phyloP scores from a whole-genome alignment of 2,329 filamentous ascomycete genomes.

The Tolypocladium inflatum region DNA sequence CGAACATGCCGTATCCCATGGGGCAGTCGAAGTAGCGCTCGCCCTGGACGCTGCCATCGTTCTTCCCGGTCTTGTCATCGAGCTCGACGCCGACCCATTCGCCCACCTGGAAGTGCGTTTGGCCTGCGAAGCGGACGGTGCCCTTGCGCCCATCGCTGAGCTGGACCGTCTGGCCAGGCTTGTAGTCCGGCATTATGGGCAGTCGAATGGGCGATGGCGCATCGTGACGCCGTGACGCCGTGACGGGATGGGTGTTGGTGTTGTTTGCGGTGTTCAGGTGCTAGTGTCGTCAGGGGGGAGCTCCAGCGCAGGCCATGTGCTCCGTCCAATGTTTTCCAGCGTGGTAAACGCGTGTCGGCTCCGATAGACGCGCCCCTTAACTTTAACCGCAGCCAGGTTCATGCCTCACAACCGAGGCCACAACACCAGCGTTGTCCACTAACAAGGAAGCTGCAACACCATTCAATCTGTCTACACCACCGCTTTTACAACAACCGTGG shows the following conservation, averaged over 20 bases:
- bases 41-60: constrained; percentile 84
- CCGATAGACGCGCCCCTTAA: not conserved
- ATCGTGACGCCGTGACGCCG: constrained; percentile 17
- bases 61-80: constrained; percentile 75
- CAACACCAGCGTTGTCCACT: not conserved
- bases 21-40: constrained; percentile 81
- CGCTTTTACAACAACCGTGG: not conserved
- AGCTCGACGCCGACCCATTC: constrained; percentile 89
- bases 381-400: not conserved
- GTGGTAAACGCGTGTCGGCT: not conserved
- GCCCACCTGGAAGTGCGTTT: constrained; percentile 69
- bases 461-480: not conserved
- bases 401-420: no score
- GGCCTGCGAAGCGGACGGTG: constrained; percentile 72
- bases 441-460: not conserved
- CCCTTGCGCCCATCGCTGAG: constrained; percentile 70
- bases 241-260: not conserved
- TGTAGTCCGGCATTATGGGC: constrained; percentile 45
- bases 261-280: not conserved
- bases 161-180: constrained; percentile 65
- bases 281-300: not conserved
- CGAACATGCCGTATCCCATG: constrained; percentile 73
- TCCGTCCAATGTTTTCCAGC: no score
- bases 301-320: not conserved
- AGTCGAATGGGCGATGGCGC: constrained; percentile 14